Evolutionary conservation across 257 asterid genomes (phyloP), one percentile per base, ranked within the genome.

Genomic region (Hygrophila difformis): DNA sequence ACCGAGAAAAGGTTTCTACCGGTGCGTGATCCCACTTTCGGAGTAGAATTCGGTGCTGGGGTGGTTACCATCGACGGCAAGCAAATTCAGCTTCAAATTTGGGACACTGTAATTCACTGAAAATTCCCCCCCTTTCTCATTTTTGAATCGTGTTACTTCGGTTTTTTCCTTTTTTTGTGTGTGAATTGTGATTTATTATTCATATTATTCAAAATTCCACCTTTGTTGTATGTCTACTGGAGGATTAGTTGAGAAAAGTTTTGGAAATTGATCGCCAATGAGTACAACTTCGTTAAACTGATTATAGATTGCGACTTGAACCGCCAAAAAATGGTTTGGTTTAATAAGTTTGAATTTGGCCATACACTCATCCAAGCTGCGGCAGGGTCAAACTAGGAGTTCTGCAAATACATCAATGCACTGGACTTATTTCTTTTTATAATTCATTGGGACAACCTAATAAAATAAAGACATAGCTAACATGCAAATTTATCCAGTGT

Each of bases 11-110:
- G 87, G 75, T 74, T 73, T 50, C 77, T 70, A 49, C 81, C 86
- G 3, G 79, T 77, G 62, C 86, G 73, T 60, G 81, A 69, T 60
- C 77, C 74, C 60, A 78, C 87, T 0, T 71, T 78, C 21, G 87
- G 87, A 54, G 87, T 78, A 24, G 87, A 78, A 53, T 78, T 71
- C 56, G 83, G 80, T 29, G 77, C 87, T 33, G 73, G 83, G 6
- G 71, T 71, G 80, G 63, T 74, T 29, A 68, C 70, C 16, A 66
- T 78, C 23, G 80, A 74, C 14, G 73, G 71, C 60, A 49, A 67
- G 54, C 87, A 77, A 39, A 50, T 78, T 48, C 71, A 71, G 71
- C 73, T 78, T 60, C 83, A 78, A 74, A 78, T 78, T 50, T 74
- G 83, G 87, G 87, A 78, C 43, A 78, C 87, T 41, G 83, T 78